Evolutionary conservation across 1,284 basidiomycete species (phyloP).

Genomic region (Exobasidium cylindrosporum): DNA sequence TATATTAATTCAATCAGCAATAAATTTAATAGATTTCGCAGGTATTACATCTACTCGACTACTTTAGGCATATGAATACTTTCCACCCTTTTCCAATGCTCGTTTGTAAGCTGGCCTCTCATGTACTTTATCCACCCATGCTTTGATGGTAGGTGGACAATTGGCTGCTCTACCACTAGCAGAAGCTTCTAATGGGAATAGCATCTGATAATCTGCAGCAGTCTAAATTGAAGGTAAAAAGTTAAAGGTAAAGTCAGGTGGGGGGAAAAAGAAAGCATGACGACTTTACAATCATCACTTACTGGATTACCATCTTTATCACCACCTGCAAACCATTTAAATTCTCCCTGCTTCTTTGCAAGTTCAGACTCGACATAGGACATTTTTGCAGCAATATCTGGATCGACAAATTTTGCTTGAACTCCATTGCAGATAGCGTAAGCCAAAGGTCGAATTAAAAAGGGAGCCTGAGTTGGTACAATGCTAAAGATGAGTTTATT

Average conservation of each 20-base stretch:
- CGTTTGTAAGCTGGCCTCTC: slow-evolving; percentile 17
- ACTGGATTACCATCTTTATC: slow-evolving; percentile 49
- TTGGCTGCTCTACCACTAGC: slow-evolving; percentile 32
- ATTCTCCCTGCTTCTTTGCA: slow-evolving; percentile 29
- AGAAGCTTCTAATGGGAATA: slow-evolving; percentile 48
- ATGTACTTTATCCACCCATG: slow-evolving; percentile 46
- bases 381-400: slow-evolving; percentile 38
- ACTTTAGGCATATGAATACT: slow-evolving; percentile 11
- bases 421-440: slow-evolving; percentile 34
- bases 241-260: neutral
- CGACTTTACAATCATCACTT: slow-evolving; percentile 6
- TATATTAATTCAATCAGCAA: too few relatives aligned
- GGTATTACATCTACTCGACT: too few relatives aligned
- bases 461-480: slow-evolving; percentile 44
- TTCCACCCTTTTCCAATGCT: slow-evolving; percentile 18
- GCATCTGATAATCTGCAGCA: slow-evolving; percentile 52
- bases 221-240: too few relatives aligned
- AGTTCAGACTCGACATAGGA: slow-evolving; percentile 34
- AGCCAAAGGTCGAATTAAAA: slow-evolving; percentile 48
- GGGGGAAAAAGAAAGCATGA: neutral
- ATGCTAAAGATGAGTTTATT: slow-evolving; percentile 45
- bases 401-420: slow-evolving; percentile 32
- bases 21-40: too few relatives aligned
- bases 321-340: slow-evolving; percentile 49
- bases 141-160: slow-evolving; percentile 30